A percentile compares a stretch with the other conserved stretches of the same genome.
Conservation (phyloP, 2,329 filamentous ascomycete genomes). For the Trichoderma sp. region DNA sequence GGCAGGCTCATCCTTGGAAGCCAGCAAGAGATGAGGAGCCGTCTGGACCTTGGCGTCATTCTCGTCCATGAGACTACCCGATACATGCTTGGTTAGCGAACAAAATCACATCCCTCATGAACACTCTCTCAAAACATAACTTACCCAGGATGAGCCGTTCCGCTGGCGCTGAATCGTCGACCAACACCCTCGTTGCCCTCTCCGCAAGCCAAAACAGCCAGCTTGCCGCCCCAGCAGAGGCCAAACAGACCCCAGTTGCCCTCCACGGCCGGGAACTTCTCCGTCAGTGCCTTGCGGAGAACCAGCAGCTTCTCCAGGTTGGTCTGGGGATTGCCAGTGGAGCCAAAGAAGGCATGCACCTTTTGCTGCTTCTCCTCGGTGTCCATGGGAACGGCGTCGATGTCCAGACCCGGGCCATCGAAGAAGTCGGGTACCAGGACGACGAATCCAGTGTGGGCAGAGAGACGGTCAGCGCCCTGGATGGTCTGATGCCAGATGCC, state of each 20-base stretch:
- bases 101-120: too few relatives aligned
- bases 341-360: slow-evolving; percentile 34
- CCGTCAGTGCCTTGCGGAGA: slow-evolving; percentile 33
- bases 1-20: slow-evolving; percentile 48
- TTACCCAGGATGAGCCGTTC: slow-evolving; percentile 34
- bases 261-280: slow-evolving; percentile 36
- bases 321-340: slow-evolving; percentile 30
- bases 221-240: slow-evolving; percentile 52
- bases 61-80: slow-evolving; percentile 34
- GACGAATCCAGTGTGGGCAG: slow-evolving; percentile 36
- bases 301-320: slow-evolving; percentile 34
- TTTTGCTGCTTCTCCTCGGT: slow-evolving; percentile 43
- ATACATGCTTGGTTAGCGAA: not conserved
- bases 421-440: slow-evolving; percentile 44
- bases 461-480: slow-evolving; percentile 48
- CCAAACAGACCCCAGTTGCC: slow-evolving; percentile 46
- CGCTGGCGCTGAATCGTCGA: slow-evolving; percentile 37
- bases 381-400: slow-evolving; percentile 39
- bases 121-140: not conserved
- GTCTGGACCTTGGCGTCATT: slow-evolving; percentile 44
- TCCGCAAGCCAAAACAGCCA: slow-evolving; percentile 39
- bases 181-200: slow-evolving; percentile 36
- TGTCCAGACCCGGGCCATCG: slow-evolving; percentile 35
- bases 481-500: slow-evolving; percentile 45
- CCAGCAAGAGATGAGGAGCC: slow-evolving; percentile 49